Base-by-base conservation (phyloP, 1,284 basidiomycete genomes). In the Puccinia hordei region DNA sequence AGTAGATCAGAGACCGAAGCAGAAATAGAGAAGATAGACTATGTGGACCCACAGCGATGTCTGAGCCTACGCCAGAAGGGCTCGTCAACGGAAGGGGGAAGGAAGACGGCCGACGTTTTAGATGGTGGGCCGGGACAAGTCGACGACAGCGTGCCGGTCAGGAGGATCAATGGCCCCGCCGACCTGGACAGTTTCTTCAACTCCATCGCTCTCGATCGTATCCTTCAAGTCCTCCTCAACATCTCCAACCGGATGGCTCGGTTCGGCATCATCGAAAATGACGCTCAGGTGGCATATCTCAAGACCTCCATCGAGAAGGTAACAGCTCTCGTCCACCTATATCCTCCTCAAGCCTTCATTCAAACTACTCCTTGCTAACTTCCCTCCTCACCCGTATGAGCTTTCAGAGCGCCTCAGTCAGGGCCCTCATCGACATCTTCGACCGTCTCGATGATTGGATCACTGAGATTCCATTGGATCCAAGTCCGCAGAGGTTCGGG, bases 401-500 rank as follows among this genome's bases (percentile, higher is more conserved):
- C 38, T 41, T 12, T 12, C 38, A 41, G 38, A 41, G 38, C 38
- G 12, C 92, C 90, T 86, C 88, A 8, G 87, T 90, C 30, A 81
- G 84, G 13, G 85, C 84, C 57, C 86, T 91, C 3, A 83, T 93
- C 2, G 81, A 82, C 0, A 85, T 95, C 76, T 87, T 99, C 3
- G 89, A 92, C 81, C 87, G 87, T n/a, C 87, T 98, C 73, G 89
- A 91, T 82, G 81, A 82, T 0, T 95, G 93, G 93, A 91, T 95
- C 13, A 89, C 92, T 68, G 90, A 92, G 46, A 93, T 95, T 15
- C 93, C 93, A 5, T 91, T 92, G 0, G 88, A 90, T 4, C 86
- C 89, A 24, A 90, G 91, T 8, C 91, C 92, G 1, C 96, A 98
- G 84, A 89, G 97, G 0, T 99, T 95, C 84, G 97, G 96, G 2